Conservation (phyloP, 192 early-diverging fungal species). For the Backusella luteola region DNA sequence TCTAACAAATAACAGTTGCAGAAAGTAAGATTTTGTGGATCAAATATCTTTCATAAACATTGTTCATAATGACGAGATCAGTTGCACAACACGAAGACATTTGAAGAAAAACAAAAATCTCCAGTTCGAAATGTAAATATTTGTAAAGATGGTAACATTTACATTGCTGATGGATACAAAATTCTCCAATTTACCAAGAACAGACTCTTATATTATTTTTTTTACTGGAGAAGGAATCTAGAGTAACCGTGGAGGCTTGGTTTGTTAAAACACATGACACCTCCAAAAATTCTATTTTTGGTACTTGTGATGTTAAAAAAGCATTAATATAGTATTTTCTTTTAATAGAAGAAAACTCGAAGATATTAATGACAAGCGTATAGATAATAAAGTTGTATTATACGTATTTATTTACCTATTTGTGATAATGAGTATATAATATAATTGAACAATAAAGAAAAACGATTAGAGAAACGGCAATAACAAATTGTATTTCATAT, state of each 20-base stretch:
- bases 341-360: background rate
- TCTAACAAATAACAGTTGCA: background rate
- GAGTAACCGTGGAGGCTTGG: background rate
- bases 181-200: background rate
- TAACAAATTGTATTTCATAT: too few relatives aligned
- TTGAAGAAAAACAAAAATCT: too few relatives aligned
- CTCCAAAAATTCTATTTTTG: background rate
- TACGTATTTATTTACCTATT: background rate
- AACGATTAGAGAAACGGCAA: too few relatives aligned
- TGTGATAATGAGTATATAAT: background rate
- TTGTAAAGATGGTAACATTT: background rate
- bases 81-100: too few relatives aligned
- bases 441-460: background rate
- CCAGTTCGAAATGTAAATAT: background rate
- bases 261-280: background rate
- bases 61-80: background rate
- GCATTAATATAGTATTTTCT: background rate
- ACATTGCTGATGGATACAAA: background rate
- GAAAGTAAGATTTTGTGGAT: background rate
- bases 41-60: background rate
- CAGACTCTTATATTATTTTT: background rate
- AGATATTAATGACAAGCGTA: background rate
- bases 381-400: background rate
- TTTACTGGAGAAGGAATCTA: background rate
- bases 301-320: background rate